Evolutionary conservation across 306 rosid species (phyloP).

Genomic region (Quercus suber): DNA sequence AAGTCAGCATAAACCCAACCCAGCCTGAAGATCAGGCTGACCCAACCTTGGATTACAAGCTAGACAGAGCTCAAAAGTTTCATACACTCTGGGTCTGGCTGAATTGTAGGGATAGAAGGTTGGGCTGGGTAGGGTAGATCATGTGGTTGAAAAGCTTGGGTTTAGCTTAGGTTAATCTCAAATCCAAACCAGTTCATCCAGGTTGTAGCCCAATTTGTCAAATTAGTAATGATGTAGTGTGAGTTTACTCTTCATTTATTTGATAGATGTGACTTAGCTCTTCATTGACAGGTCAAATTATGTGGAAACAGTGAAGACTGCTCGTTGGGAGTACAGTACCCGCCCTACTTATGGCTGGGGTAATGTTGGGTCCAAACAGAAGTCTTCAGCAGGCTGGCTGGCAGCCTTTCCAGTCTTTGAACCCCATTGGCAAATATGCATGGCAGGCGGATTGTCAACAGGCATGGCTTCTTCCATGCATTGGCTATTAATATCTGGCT

Average conservation of each 20-base stretch:
- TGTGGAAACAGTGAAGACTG: conserved; percentile 71
- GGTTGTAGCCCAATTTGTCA: conserved; percentile 1
- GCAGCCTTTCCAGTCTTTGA: conserved; percentile 98
- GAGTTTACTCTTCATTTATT: conserved; percentile 20
- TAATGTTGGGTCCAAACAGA: conserved; percentile 75
- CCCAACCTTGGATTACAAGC: too few species aligned
- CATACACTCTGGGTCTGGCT: too few species aligned
- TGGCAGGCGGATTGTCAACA: conserved; percentile 90
- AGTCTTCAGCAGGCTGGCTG: conserved; percentile 97
- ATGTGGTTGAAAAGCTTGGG: too few species aligned
- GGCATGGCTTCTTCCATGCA: conserved; percentile 44
- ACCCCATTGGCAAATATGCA: conserved; percentile 98
- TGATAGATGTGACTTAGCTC: conserved; percentile 10
- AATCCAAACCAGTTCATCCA: too few species aligned
- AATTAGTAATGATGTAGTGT: conserved; percentile 15
- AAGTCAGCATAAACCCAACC: too few species aligned
- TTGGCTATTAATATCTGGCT: conserved; percentile 9
- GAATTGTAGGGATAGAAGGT: too few species aligned
- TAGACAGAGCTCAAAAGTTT: too few species aligned
- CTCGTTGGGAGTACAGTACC: conserved; percentile 93
- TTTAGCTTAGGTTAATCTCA: too few species aligned
- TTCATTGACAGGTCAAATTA: conserved; percentile 68
- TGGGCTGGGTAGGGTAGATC: too few species aligned
- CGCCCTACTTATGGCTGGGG: conserved; percentile 96
- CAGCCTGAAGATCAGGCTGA: too few species aligned